A percentile compares a stretch with the other conserved stretches of the same genome.
Conservation (phyloP, 1,284 basidiomycete species). For the Sporisorium reilianum region DNA sequence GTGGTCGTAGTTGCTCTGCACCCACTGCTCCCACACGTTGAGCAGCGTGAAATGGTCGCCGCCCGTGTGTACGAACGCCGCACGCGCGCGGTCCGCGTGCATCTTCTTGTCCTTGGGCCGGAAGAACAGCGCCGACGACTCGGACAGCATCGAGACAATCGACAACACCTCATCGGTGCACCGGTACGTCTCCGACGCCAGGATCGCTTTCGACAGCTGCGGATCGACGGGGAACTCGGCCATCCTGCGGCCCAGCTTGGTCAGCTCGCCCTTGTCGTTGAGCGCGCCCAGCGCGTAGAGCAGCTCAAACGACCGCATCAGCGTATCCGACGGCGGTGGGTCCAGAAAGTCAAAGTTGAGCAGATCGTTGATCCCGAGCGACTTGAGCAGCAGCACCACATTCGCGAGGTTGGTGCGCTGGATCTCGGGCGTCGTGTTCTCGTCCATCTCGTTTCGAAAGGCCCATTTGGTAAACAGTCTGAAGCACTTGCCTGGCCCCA, state of each 20-base stretch:
- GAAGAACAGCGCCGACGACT: conserved; percentile 93
- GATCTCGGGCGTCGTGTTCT: conserved; percentile 76
- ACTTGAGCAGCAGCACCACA: conserved; percentile 76
- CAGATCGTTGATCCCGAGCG: conserved; percentile 76
- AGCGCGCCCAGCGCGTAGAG: conserved; percentile 95
- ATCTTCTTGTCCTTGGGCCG: conserved; percentile 86
- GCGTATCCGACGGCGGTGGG: conserved; percentile 90
- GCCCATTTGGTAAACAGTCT: conserved; percentile 79
- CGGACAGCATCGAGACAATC: conserved; percentile 96
- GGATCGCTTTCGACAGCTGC: conserved; percentile 95
- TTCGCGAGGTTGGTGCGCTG: conserved; percentile 73
- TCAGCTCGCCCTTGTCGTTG: conserved; percentile 95
- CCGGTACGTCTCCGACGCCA: conserved; percentile 91
- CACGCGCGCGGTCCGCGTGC: conserved; percentile 85
- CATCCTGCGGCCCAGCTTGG: conserved; percentile 95
- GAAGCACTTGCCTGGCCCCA: conserved; percentile 98
- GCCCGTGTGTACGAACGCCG: conserved; percentile 90
- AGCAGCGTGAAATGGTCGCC: conserved; percentile 97
- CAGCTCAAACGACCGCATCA: conserved; percentile 92
- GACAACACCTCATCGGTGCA: conserved; percentile 98
- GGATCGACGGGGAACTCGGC: conserved; percentile 99
- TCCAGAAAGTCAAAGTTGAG: conserved; percentile 77
- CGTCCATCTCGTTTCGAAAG: conserved; percentile 75
- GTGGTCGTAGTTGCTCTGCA: conserved; percentile 88
- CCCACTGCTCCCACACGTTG: conserved; percentile 99